Evolutionary conservation across 305 asterid genomes (phyloP).

Genomic region (Fraxinus paxiana): DNA sequence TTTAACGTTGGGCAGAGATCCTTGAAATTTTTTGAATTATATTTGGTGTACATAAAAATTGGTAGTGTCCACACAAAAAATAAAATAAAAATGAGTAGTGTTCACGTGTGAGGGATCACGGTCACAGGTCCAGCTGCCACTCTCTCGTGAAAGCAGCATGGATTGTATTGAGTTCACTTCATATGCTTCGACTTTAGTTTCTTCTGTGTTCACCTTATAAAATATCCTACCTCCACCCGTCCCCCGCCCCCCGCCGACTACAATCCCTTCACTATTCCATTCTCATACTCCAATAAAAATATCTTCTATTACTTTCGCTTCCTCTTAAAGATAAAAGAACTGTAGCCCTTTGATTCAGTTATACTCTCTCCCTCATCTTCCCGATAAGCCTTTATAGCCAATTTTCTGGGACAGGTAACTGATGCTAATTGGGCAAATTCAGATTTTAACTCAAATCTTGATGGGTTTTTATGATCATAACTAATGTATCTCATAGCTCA

Average conservation of each 20-base stretch:
- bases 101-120: neutral
- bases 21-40: too few relatives aligned
- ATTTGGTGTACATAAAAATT: too few relatives aligned
- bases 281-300: neutral
- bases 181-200: slow-evolving; percentile 4
- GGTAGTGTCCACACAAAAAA: neutral
- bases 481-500: neutral
- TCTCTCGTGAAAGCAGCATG: neutral
- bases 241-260: neutral
- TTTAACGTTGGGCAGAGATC: too few relatives aligned
- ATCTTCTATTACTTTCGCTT: neutral
- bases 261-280: neutral
- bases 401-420: slow-evolving; percentile 23
- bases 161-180: neutral
- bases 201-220: neutral
- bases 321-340: neutral
- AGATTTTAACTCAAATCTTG: neutral
- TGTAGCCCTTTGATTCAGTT: slow-evolving; percentile 15
- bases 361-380: slow-evolving; percentile 4
- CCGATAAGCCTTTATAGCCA: neutral
- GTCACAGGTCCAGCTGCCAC: neutral
- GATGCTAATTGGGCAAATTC: neutral
- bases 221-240: neutral
- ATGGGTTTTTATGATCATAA: neutral
- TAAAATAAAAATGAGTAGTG: neutral